Base-by-base conservation (phyloP, 176 grass and related monocot species). In the Eleusine coracana region DNA sequence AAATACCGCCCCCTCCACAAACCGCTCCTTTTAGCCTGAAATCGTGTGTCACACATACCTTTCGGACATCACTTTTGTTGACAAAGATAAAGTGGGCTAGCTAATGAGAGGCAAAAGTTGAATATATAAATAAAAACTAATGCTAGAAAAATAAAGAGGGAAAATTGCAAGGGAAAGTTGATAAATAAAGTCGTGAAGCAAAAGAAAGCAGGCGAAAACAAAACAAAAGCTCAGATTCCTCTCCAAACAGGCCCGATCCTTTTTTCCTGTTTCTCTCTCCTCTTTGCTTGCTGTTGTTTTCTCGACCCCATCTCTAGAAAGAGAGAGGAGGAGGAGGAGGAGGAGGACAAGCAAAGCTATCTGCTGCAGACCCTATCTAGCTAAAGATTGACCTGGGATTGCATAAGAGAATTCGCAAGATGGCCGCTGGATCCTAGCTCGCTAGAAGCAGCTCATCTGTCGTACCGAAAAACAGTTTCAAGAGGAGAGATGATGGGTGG, bases 171-270 rank as follows among this genome's bases (percentile, higher is more conserved):
- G 71, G 70, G 62, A 80, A 89, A 85, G 60, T 74, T 84, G 48
- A 85, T 55, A 76, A 76, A 70, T 42, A 76, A 85, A 89, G 76
- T 64, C 80, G 87, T 80, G 65, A 81, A 81, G 36, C 31, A 75
- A 89, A 89, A 85, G 77, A 71, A 89, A 89, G 71, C 61, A 54
- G 79, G 50, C 60, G 70, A 75, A 87, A 77, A 86, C 81, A 91
- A 89, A 88, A 92, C 61, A 94, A 92, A 82, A 81, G 72, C 79
- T 38, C 50, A 93, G 91, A 80, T 90, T 87, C 85, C 86, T 74
- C 73, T 88, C 69, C 73, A 80, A 87, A 78, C 82, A 89, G 52
- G 80, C 37, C 80, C 49, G 45, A 46, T 73, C 52, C 28, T 79
- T 78, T 66, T n/a, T 28, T 70, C n/a, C 23, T 48, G 17, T 21